Evolutionary conservation across 2,329 filamentous ascomycete species (phyloP).

Genomic region (Bipolaris oryzae): DNA sequence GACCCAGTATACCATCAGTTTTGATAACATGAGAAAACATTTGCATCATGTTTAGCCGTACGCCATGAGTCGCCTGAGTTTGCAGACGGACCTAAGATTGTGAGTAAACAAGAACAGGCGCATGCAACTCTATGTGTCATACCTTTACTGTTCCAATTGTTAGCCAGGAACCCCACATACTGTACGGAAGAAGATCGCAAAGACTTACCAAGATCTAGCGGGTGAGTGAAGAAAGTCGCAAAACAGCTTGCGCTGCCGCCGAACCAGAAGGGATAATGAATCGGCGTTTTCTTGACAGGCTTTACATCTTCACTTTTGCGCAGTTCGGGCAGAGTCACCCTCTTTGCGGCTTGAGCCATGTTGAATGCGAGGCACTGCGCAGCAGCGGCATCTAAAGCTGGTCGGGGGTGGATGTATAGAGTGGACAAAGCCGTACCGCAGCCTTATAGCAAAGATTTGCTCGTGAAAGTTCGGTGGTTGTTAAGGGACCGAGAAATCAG

Average conservation of each 20-base stretch:
- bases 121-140: constrained; percentile 16
- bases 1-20: constrained; percentile 74
- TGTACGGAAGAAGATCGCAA: not conserved
- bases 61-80: constrained; percentile 72
- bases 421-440: not conserved
- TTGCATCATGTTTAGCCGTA: constrained; percentile 76
- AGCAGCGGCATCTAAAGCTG: constrained; percentile 36
- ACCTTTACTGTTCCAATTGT: constrained; percentile 53
- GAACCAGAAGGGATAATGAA: constrained; percentile 74
- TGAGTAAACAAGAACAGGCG: constrained; percentile 23
- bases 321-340: constrained; percentile 39
- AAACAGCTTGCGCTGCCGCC: constrained; percentile 92
- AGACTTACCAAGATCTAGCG: constrained; percentile 81
- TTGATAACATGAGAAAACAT: constrained; percentile 84
- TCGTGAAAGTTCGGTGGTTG: constrained; percentile 27
- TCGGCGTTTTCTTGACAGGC: constrained; percentile 35
- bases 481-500: constrained; percentile 30
- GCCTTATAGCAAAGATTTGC: constrained; percentile 17
- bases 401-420: not conserved
- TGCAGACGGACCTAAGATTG: constrained; percentile 77
- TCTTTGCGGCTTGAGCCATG: constrained; percentile 51
- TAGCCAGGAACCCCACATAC: constrained; percentile 27
- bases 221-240: constrained; percentile 90
- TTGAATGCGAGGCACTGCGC: not conserved
- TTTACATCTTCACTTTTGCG: constrained; percentile 53